Conservation (phyloP, 805 yeast genomes). For the Yarrowia yakushimensis region DNA sequence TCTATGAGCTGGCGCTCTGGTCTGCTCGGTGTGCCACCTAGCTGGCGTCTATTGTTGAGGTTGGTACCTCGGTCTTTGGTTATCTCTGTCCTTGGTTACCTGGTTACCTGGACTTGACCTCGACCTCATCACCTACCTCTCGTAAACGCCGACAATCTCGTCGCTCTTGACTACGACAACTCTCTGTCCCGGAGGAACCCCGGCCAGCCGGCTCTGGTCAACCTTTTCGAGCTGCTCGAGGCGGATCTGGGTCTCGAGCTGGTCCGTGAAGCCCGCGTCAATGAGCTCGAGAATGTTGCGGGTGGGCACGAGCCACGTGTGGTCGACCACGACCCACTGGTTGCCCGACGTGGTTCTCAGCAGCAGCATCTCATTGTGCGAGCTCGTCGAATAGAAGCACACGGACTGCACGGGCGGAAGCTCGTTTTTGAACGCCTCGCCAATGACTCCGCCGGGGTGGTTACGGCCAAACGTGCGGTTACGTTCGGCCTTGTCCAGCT, state of each 20-base stretch:
- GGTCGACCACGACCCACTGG: conserved; percentile 22
- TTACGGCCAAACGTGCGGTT: conserved; percentile 58
- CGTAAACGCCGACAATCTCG: conserved; percentile 17
- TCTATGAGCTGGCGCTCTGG: not conserved
- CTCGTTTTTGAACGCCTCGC: conserved; percentile 44
- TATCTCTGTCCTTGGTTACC: too few species aligned
- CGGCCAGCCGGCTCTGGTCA: conserved; percentile 10
- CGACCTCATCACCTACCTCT: not conserved
- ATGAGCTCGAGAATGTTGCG: conserved; percentile 15
- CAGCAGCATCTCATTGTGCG: conserved; percentile 22
- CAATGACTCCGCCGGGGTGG: conserved; percentile 94
- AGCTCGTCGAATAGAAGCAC: conserved; percentile 1
- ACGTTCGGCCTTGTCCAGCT: conserved; percentile 53
- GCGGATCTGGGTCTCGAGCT: conserved; percentile 13
- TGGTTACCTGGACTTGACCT: too few species aligned
- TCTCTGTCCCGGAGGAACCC: conserved; percentile 3
- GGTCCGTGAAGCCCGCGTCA: conserved; percentile 20
- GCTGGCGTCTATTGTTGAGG: too few species aligned
- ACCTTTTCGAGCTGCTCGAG: conserved; percentile 7
- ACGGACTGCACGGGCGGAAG: conserved; percentile 22
- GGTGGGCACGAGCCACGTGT: conserved; percentile 18
- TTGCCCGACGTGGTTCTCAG: conserved; percentile 6
- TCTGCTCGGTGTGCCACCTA: too few species aligned
- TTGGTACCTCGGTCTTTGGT: too few species aligned
- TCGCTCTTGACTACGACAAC: conserved; percentile 13